Conservation (phyloP, 2,329 filamentous ascomycete genomes). For the Aphanoascus verrucosus region DNA sequence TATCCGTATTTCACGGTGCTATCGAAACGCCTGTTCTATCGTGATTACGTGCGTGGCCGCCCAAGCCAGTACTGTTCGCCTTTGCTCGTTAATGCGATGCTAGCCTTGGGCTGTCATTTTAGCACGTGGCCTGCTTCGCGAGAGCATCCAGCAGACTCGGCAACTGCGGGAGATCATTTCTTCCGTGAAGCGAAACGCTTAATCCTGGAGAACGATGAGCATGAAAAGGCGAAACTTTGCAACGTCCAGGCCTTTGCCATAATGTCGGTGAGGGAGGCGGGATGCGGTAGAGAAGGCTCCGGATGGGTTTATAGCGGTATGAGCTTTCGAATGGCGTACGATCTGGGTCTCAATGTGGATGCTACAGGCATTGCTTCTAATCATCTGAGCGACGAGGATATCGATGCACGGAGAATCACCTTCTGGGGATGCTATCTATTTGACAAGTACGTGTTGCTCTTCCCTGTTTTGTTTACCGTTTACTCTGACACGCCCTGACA, state of each 20-base stretch:
- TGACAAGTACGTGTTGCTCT: slow-evolving; percentile 54
- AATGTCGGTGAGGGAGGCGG: slow-evolving; percentile 94
- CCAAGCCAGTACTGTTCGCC: slow-evolving; percentile 73
- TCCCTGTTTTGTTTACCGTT: neutral
- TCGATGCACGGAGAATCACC: slow-evolving; percentile 80
- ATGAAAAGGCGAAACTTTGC: slow-evolving; percentile 75
- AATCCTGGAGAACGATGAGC: slow-evolving; percentile 83
- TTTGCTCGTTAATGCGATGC: slow-evolving; percentile 83
- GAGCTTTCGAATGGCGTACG: slow-evolving; percentile 94
- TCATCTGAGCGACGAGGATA: slow-evolving; percentile 67
- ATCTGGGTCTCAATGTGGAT: slow-evolving; percentile 84
- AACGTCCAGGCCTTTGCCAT: slow-evolving; percentile 88
- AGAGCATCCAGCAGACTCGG: slow-evolving; percentile 58
- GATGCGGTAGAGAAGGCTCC: slow-evolving; percentile 84
- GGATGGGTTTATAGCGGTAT: slow-evolving; percentile 98
- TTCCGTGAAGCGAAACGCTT: slow-evolving; percentile 86
- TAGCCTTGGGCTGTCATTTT: slow-evolving; percentile 88
- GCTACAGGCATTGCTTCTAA: slow-evolving; percentile 52
- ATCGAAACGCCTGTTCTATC: slow-evolving; percentile 74
- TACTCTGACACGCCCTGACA: slow-evolving; percentile 21
- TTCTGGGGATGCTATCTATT: slow-evolving; percentile 99
- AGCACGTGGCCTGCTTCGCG: slow-evolving; percentile 65
- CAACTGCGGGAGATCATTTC: slow-evolving; percentile 90
- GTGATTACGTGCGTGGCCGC: slow-evolving; percentile 66
- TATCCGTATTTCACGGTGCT: slow-evolving; percentile 92